These are phyloP conservation scores for Apocynum venetum DNA, from an alignment of 257 asterid species.

Conservation along the genomic window DNA sequence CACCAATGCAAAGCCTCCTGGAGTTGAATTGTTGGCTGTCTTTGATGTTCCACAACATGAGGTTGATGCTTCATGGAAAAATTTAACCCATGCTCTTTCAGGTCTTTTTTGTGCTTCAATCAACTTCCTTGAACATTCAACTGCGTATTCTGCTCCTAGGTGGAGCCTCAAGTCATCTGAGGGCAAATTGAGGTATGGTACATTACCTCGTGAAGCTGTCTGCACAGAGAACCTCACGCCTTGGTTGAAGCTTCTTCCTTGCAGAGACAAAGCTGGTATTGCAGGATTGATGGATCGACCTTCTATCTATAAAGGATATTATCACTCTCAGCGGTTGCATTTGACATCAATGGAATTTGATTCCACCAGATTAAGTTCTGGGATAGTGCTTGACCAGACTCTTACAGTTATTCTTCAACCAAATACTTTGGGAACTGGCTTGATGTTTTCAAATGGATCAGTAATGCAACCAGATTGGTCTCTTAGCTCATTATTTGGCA, in stretches of 20 bases:
- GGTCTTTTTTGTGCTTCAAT: slow-evolving; percentile 99
- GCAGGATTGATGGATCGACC: slow-evolving; percentile 91
- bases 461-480: slow-evolving; percentile 77
- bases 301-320: slow-evolving; percentile 72
- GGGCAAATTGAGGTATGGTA: slow-evolving; percentile 73
- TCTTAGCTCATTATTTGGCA: slow-evolving; percentile 79
- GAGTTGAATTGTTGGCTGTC: slow-evolving; percentile 96
- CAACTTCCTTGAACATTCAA: slow-evolving; percentile 87
- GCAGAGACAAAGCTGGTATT: slow-evolving; percentile 93
- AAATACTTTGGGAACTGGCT: slow-evolving; percentile 28
- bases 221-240: slow-evolving; percentile 99
- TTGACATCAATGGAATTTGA: slow-evolving; percentile 63
- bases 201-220: slow-evolving; percentile 98
- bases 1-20: slow-evolving; percentile 93
- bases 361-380: slow-evolving; percentile 34
- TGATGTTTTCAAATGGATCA: slow-evolving; percentile 34
- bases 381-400: slow-evolving; percentile 82
- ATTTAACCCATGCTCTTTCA: slow-evolving; percentile 90
- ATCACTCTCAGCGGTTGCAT: slow-evolving; percentile 88
- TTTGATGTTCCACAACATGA: slow-evolving; percentile 76
- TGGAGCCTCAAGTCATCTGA: slow-evolving; percentile 66
- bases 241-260: slow-evolving; percentile 98
- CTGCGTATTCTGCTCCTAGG: slow-evolving; percentile 69
- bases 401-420: slow-evolving; percentile 91
- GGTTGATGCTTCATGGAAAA: slow-evolving; percentile 88